Evolutionary conservation across 192 early-diverging fungal species (phyloP).

Genomic region (Thamnidium elegans): DNA sequence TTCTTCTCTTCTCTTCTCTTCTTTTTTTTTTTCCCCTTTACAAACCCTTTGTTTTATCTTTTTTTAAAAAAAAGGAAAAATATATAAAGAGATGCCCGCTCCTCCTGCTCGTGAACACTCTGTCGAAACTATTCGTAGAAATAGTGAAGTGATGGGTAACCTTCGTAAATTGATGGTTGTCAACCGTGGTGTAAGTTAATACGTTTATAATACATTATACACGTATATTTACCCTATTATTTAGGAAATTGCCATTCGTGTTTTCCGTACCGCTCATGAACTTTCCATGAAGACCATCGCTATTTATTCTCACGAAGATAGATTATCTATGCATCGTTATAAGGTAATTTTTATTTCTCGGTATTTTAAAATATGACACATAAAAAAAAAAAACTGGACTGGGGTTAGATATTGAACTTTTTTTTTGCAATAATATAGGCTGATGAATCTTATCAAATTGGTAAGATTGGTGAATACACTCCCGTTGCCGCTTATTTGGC

Average conservation of each 20-base stretch:
- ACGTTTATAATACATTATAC: not conserved
- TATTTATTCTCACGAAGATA: conserved; percentile 89
- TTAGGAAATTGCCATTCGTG: conserved; percentile 91
- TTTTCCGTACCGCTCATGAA: conserved; percentile 92
- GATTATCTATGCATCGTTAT: conserved; percentile 89
- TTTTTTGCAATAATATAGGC: too few relatives aligned
- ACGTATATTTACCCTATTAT: not conserved
- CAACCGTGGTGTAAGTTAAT: conserved; percentile 56
- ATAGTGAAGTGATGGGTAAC: conserved; percentile 52
- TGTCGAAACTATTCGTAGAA: conserved; percentile 55
- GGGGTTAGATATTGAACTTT: too few relatives aligned
- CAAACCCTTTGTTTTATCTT: conserved; percentile 9
- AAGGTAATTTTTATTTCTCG: conserved; percentile 57
- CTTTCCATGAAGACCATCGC: conserved; percentile 87
- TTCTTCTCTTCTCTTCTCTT: conserved; percentile 17
- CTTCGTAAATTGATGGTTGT: conserved; percentile 55
- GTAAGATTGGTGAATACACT: conserved; percentile 69
- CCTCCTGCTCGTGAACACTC: conserved; percentile 44
- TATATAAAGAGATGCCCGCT: conserved; percentile 4
- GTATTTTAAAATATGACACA: not conserved
- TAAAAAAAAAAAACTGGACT: conserved; percentile 1
- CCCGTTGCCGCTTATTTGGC: conserved; percentile 96
- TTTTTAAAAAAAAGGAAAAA: not conserved
- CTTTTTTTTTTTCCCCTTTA: conserved; percentile 6
- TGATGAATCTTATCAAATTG: conserved; percentile 96